Evolutionary conservation across 352 stramenopile species (phyloP), one percentile per base, ranked within the genome.

Genomic region (Aphanomyces stellatus): DNA sequence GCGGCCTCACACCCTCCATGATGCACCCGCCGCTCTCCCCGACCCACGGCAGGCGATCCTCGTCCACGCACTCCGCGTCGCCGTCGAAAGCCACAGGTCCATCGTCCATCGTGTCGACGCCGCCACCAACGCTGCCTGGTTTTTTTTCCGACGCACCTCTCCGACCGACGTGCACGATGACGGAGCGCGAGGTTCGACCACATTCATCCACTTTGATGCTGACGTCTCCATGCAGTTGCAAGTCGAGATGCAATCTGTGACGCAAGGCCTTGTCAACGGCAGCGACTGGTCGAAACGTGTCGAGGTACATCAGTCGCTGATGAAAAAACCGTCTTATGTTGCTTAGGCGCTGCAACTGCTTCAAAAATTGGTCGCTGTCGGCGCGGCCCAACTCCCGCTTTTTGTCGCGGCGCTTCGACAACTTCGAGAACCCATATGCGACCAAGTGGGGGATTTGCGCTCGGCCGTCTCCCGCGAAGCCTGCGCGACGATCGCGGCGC

Each of bases 281-380:
- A 75, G 63, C 24, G 81, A 90, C 51, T 94, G 86, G 86, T 80
- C 83, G 13, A 84, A 85, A 41, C 82, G 86, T 42, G 86, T 94
- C 5, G 78, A 88, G 3, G 81, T 78, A 0, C 60, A n/a, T n/a
- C n/a, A n/a, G n/a, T n/a, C n/a, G n/a, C n/a, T n/a, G n/a, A n/a
- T n/a, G n/a, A n/a, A n/a, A n/a, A n/a, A n/a, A n/a, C n/a, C n/a
- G n/a, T n/a, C 19, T 11, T 28, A 34, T 53, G 40, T 35, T 10
- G 40, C 24, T 3, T 51, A 57, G 64, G 49, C 51, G 19, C 28
- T 65, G 28, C 41, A 72, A 70, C 13, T 79, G 74, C 35, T 91
- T 76, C 60, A 73, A 70, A 25, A 72, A 74, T 28, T 67, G 11
- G 49, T 67, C 5, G 64, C 69, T 17, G 74, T 71, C 31, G 75